Conservation (phyloP, 192 early-diverging fungal species). For the Umbelopsis sp. region DNA sequence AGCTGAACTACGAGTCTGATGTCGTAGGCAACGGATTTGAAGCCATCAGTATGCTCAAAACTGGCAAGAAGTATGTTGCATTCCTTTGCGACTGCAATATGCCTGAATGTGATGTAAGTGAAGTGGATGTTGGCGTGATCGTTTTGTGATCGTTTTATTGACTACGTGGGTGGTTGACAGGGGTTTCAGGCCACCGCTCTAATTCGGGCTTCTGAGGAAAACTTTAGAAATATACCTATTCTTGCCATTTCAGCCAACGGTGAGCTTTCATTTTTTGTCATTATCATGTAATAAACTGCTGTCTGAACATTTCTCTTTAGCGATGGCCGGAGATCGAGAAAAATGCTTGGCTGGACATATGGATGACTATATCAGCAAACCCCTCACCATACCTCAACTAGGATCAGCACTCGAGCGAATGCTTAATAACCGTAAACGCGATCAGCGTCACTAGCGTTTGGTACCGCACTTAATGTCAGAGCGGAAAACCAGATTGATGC, state of each 20-base stretch:
- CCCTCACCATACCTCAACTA: not conserved
- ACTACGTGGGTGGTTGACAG: not conserved
- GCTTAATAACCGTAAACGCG: not conserved
- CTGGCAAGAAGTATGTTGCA: not conserved
- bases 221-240: not conserved
- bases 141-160: too few species aligned
- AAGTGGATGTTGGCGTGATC: not conserved
- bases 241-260: not conserved
- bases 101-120: constrained; percentile 9
- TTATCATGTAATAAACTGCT: not conserved
- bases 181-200: not conserved
- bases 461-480: not conserved
- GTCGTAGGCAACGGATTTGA: not conserved
- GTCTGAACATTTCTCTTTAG: not conserved
- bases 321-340: constrained; percentile 8
- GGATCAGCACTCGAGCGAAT: not conserved
- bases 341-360: not conserved
- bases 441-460: not conserved
- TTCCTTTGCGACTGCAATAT: constrained; percentile 14
- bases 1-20: constrained; percentile 13
- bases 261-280: not conserved
- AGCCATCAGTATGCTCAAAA: not conserved
- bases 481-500: too few species aligned
- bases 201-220: not conserved
- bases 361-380: constrained; percentile 5